phyloP scores from a whole-genome alignment of 176 grass and related monocot species.

The Urochloa ruziziensis region DNA sequence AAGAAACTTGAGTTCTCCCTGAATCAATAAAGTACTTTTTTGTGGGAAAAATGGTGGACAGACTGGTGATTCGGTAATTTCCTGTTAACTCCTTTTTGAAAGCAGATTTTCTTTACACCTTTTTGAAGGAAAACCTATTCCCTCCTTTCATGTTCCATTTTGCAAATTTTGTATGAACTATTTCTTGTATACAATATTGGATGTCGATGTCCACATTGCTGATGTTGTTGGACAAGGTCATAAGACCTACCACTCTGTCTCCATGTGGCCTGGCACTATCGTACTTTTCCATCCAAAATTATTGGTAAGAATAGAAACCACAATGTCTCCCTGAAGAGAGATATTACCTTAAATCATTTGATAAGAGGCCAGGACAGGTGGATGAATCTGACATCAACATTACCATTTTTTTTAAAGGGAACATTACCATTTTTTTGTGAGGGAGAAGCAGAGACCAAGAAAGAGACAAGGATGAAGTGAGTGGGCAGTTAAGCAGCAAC shows the following conservation, averaged over 20 bases:
- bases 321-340: background rate
- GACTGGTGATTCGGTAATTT: too few relatives aligned
- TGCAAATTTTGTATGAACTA: background rate
- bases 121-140: background rate
- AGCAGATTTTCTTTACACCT: background rate
- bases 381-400: slow-evolving; percentile 7
- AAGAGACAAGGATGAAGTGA: background rate
- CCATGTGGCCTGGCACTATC: background rate
- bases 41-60: background rate
- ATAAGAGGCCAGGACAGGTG: background rate
- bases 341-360: background rate
- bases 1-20: background rate
- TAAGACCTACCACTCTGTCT: background rate
- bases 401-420: too few relatives aligned
- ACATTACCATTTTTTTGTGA: too few relatives aligned
- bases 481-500: slow-evolving; percentile 16
- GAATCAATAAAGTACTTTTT: background rate
- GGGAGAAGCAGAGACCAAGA: too few relatives aligned
- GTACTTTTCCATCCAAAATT: background rate
- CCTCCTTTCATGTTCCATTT: background rate
- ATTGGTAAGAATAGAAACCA: background rate
- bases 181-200: background rate
- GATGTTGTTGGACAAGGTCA: slow-evolving; percentile 4
- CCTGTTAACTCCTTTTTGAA: background rate
- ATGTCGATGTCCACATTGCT: background rate